Evolutionary conservation across 1,284 basidiomycete species (phyloP), one percentile per base, ranked within the genome.

Genomic region (Macrocybe sp.): DNA sequence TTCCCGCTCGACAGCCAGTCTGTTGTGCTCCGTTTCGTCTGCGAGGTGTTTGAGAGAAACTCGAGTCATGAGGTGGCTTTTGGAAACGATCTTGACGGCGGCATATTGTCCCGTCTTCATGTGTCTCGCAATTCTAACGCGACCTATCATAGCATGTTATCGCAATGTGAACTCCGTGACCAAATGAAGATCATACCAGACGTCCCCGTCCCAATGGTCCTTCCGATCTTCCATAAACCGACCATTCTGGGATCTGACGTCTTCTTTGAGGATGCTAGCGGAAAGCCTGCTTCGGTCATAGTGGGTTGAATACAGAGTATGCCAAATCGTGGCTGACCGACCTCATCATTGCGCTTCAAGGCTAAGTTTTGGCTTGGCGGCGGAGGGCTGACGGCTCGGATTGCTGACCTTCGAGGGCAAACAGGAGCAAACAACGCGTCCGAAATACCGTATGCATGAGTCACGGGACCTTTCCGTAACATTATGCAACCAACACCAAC

Each of bases 31-130:
- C 6, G 78, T 73, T 52, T 83, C 81, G 56, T 83, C 84, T 22
- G 75, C 79, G 9, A 87, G 79, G 54, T 84, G 79, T 52, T 79
- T 76, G 56, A 92, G 72, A 47, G 87, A 88, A 64, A 85, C 77
- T 16, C 82, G 75, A 44, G 89, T 88, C 46, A 74, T 75, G 44
- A 91, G 68, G 52, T 86, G 71, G 52, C 81, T 81, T 67, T 96
- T 96, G 34, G 93, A 90, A 31, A 99, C 88, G 57, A 99, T 98
- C 74, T 99, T 99, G 66, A 99, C 84, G 2, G 96, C 97, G 29
- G 96, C 94, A 61, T 88, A 87, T 68, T 96, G 84, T 9, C 89
- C 89, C 0, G 92, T 95, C 61, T 82, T 84, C 14, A 84, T 78
- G 65, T 99, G 92, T 51, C 92, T 78, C 10, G 93, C 95, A 51